phyloP scores from a whole-genome alignment of 164 flowering plant genomes.

The Magnolia kwangsiensis region DNA sequence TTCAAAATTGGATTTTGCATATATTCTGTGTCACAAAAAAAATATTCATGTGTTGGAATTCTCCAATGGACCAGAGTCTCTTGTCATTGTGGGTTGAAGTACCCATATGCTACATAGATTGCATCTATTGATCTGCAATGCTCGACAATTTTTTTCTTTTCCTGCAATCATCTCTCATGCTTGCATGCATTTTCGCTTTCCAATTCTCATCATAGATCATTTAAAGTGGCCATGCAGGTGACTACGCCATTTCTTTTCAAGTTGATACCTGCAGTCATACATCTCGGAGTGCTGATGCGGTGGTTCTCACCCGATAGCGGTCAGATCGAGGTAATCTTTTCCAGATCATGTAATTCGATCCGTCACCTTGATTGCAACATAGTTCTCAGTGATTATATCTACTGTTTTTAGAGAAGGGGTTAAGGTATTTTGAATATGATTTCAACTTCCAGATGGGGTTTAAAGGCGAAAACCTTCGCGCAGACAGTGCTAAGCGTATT shows the following conservation, averaged over 20 bases:
- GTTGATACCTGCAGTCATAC: slow-evolving; percentile 89
- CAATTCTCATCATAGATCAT: not conserved
- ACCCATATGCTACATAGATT: not conserved
- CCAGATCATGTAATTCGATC: not conserved
- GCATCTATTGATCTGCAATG: not conserved
- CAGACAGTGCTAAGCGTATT: slow-evolving; percentile 82
- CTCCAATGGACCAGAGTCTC: too few relatives aligned
- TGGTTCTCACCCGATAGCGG: slow-evolving; percentile 73
- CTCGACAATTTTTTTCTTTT: not conserved
- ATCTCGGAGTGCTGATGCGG: slow-evolving; percentile 76
- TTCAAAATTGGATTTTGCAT: too few relatives aligned
- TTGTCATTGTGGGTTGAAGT: too few relatives aligned
- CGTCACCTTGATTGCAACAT: not conserved
- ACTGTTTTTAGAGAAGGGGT: slow-evolving; percentile 15
- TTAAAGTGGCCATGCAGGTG: slow-evolving; percentile 43
- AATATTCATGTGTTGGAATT: too few relatives aligned
- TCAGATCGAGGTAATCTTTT: slow-evolving; percentile 57
- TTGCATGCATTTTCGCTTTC: not conserved
- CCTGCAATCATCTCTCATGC: not conserved
- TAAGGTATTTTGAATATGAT: slow-evolving; percentile 32
- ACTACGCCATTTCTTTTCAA: slow-evolving; percentile 94
- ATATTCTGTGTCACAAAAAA: too few relatives aligned
- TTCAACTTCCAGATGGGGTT: slow-evolving; percentile 66
- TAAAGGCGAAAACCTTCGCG: slow-evolving; percentile 70
- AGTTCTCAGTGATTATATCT: not conserved